phyloP scores from a whole-genome alignment of 148 eudicot genomes.

The Rhododendron williamsianum region DNA sequence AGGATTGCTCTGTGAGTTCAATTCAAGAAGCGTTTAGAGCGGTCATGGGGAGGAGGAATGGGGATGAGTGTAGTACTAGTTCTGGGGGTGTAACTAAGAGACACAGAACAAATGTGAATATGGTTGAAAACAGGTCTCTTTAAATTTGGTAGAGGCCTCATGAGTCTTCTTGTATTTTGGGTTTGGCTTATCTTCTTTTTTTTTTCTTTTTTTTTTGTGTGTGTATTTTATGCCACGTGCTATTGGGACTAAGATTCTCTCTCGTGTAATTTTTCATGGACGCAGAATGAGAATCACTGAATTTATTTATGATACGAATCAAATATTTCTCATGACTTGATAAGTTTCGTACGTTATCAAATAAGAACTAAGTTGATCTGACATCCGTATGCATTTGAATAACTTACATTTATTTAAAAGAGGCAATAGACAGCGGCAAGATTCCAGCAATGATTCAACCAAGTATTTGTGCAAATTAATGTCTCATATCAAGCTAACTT shows the following conservation, averaged over 20 bases:
- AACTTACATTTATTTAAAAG: not conserved
- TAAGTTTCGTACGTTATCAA: too few relatives aligned
- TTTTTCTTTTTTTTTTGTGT: not conserved
- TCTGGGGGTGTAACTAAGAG: conserved; percentile 76
- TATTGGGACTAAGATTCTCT: not conserved
- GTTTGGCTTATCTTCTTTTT: not conserved
- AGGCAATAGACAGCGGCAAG: not conserved
- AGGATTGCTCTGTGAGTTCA: conserved; percentile 45
- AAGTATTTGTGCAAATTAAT: not conserved
- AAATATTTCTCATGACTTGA: too few relatives aligned
- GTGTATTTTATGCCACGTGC: not conserved
- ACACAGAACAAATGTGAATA: conserved; percentile 69
- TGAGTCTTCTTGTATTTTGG: not conserved
- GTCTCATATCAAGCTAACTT: not conserved
- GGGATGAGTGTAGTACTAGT: conserved; percentile 44
- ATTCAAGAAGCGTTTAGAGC: conserved; percentile 79
- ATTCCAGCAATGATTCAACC: not conserved
- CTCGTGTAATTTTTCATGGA: conserved; percentile 7
- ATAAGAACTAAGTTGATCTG: too few relatives aligned
- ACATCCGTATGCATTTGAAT: not conserved
- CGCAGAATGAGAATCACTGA: not conserved
- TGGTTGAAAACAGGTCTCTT: conserved; percentile 38
- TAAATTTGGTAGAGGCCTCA: not conserved
- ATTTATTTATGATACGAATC: not conserved
- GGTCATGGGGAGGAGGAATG: conserved; percentile 67